Conservation (phyloP, 805 yeast species). For the Candida lessepsii region DNA sequence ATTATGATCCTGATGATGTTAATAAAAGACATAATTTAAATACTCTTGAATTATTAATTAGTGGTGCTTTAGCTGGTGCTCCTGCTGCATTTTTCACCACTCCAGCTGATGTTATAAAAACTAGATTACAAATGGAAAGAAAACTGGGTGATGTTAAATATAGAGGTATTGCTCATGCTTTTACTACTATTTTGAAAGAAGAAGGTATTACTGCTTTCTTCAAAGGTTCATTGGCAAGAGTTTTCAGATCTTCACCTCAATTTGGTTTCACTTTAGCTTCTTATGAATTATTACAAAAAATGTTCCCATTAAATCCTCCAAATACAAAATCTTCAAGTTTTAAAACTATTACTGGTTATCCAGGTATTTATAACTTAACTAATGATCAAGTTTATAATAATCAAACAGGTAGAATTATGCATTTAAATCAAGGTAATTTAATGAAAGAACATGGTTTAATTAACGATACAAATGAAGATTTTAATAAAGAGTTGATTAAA, state of each 20-base stretch:
- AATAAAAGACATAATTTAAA: conserved; percentile 58
- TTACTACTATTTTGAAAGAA: conserved; percentile 66
- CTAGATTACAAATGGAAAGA: conserved; percentile 85
- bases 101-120: conserved; percentile 95
- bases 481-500: conserved; percentile 38
- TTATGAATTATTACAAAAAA: conserved; percentile 81
- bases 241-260: conserved; percentile 93
- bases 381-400: conserved; percentile 45
- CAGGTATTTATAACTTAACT: conserved; percentile 45
- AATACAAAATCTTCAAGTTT: conserved; percentile 43
- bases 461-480: conserved; percentile 32
- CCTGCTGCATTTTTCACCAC: conserved; percentile 97
- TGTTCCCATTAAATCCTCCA: conserved; percentile 67
- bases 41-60: conserved; percentile 77
- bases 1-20: conserved; percentile 72
- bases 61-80: conserved; percentile 97
- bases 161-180: conserved; percentile 76
- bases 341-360: conserved; percentile 44
- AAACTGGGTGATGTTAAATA: conserved; percentile 76
- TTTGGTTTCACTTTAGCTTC: conserved; percentile 98
- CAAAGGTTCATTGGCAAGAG: conserved; percentile 96
- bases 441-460: conserved; percentile 28
- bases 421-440: conserved; percentile 38
- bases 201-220: conserved; percentile 87
- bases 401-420: conserved; percentile 37